A percentile compares a stretch with the other conserved stretches of the same genome.
Evolutionary conservation across 257 asterid genomes (phyloP).

Genomic region (Jacaranda mimosifolia): DNA sequence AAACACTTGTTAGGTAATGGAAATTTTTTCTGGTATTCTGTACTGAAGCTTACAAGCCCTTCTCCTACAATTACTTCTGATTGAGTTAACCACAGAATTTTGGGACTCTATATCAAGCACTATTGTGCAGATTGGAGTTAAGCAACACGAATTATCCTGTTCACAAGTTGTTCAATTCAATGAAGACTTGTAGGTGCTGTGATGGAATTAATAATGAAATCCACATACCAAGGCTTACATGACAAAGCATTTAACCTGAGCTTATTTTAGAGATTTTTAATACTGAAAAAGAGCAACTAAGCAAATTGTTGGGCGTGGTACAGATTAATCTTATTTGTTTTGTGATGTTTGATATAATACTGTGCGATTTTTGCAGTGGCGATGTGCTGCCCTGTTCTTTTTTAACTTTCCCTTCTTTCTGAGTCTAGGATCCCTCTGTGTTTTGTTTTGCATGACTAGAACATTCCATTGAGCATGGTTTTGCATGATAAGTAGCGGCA

Average conservation of each 20-base stretch:
- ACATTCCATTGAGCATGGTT: not conserved
- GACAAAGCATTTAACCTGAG: not conserved
- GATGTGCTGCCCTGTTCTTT: not conserved
- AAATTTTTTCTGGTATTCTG: not conserved
- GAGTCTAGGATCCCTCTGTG: not conserved
- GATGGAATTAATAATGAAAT: constrained; percentile 1
- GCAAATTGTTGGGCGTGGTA: not conserved
- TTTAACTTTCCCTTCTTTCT: not conserved
- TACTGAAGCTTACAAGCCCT: not conserved
- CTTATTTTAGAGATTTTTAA: not conserved
- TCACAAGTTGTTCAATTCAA: constrained; percentile 3
- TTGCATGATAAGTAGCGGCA: not conserved
- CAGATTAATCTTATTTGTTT: not conserved
- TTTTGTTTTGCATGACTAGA: constrained; percentile 14
- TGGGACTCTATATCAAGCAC: not conserved
- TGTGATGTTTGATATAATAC: not conserved
- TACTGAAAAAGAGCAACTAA: not conserved
- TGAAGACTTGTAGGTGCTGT: not conserved
- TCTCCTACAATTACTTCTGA: not conserved
- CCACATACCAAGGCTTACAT: not conserved
- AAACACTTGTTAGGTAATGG: not conserved
- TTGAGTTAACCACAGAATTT: not conserved
- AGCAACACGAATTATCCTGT: constrained; percentile 11
- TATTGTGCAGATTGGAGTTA: not conserved
- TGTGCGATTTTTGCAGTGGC: constrained; percentile 10